Percentiles rank a stretch among this genome's conserved stretches.
Evolutionary conservation across 139 green algal species (phyloP).

Genomic region (Parachlorella kessleri): DNA sequence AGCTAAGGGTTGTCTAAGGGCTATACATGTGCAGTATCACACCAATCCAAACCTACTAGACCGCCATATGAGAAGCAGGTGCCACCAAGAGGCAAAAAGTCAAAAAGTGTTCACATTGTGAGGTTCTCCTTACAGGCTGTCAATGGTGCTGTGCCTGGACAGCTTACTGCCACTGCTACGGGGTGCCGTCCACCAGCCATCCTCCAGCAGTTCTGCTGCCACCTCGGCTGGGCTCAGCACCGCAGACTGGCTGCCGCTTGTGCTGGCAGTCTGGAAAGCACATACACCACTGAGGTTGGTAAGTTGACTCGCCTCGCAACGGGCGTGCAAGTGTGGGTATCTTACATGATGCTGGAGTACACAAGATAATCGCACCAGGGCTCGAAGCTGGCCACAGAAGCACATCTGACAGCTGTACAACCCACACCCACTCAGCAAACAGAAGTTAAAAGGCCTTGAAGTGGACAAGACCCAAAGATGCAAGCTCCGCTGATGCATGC

Average conservation of each 20-base stretch:
- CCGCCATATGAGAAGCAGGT: no score
- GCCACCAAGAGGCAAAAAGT: no score
- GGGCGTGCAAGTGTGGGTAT: background rate
- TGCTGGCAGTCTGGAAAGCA: background rate
- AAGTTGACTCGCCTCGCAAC: background rate
- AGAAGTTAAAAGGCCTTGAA: background rate
- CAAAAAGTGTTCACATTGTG: no score
- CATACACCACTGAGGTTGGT: background rate
- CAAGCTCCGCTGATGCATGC: background rate
- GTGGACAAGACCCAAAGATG: background rate
- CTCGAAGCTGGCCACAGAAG: background rate
- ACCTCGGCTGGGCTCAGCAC: background rate
- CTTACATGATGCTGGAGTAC: background rate
- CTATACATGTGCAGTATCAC: no score
- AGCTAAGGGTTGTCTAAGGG: no score
- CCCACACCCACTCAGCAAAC: no score
- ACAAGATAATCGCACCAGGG: background rate
- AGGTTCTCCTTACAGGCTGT: no score
- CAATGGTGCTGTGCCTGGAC: no score
- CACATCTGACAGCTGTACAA: background rate
- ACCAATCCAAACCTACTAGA: no score
- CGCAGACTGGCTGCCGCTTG: background rate
- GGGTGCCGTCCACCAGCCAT: no score
- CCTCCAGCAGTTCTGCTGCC: slow-evolving; percentile 5
- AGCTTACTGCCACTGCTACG: no score